Base-by-base conservation (phyloP, 163 green algal genomes). In the Volvox carteri region DNA sequence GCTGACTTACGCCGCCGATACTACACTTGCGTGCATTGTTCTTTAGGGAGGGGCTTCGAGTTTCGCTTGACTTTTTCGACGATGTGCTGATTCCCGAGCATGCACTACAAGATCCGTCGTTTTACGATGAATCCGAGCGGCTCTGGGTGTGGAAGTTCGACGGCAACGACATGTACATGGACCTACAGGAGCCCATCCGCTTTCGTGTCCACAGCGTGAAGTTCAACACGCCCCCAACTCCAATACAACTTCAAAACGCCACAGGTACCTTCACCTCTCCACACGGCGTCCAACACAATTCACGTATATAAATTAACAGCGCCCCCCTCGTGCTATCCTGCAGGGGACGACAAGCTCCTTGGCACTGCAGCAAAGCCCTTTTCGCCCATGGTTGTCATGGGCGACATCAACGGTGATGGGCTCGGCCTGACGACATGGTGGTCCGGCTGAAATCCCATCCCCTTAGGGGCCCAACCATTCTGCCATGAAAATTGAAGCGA, bases 21-120 rank as follows among this genome's bases (percentile, higher is more conserved):
- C 28, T 4, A 11, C 54, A 23, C 6, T 11, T 7, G 54, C 54
- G n/a, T n/a, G n/a, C n/a, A 48, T 48, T 33, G 7, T 0, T 80
- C 5, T 19, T 65, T 48, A 52, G 95, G 84, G 83, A 95, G 14
- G 97, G 97, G 0, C 77, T 98, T 35, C 78, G 92, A 8, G 91
- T 99, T 9, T 95, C 89, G 39, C 78, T 99, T 8, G 97, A 96
- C n/a, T 99, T 99, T 91, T 99, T 99, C 52, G 90, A 96, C 3
- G 97, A 99, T 83, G 86, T 99, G 5, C 48, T 96, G 48, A 94
- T 99, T 39, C 97, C 97, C 2, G 93, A 96, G 52, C 90, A 98
- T 46, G 85, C 93, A 25, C 89, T 98, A 42, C 95, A 93, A 67
- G 92, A 94, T 30, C 92, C 93, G 0, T 95, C 92, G 6, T 94